phyloP scores from a whole-genome alignment of 495 filamentous ascomycete species.

The Penicillium fimorum region DNA sequence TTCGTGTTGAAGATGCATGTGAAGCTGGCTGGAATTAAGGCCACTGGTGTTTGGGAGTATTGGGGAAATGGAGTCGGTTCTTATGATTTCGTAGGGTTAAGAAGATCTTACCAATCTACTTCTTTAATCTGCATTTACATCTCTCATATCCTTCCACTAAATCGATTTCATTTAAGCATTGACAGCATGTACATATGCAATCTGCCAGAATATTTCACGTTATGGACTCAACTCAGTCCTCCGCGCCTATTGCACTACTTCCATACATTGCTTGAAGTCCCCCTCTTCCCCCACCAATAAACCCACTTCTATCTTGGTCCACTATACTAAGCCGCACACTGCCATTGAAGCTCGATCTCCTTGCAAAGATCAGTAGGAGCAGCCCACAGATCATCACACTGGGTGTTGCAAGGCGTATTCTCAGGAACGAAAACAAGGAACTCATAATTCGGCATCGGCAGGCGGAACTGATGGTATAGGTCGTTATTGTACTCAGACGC shows the following conservation, averaged over 20 bases:
- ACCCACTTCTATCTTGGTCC: background rate
- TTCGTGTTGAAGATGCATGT: constrained; percentile 27
- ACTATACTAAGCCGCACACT: constrained; percentile 30
- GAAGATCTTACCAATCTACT: constrained; percentile 22
- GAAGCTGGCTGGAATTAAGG: constrained; percentile 24
- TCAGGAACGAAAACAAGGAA: constrained; percentile 45
- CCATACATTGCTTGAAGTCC: background rate
- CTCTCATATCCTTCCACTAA: background rate
- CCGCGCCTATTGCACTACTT: background rate
- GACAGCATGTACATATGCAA: background rate
- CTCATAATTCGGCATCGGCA: constrained; percentile 40
- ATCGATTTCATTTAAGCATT: constrained; percentile 1
- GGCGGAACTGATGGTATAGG: constrained; percentile 39
- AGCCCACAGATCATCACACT: constrained; percentile 39
- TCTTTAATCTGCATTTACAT: constrained; percentile 6
- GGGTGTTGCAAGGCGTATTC: constrained; percentile 37
- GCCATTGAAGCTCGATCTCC: constrained; percentile 34
- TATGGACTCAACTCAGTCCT: background rate
- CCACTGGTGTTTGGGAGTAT: constrained; percentile 29
- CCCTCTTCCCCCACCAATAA: background rate
- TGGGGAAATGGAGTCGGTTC: constrained; percentile 17
- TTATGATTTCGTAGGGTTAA: constrained; percentile 20
- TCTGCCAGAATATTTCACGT: background rate
- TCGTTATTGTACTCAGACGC: constrained; percentile 40
- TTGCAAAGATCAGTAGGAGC: constrained; percentile 33